Percentiles rank a stretch among this genome's conserved stretches.
Conservation (phyloP, 441 rosid genomes). For the Bocquillonia castaneifolia region DNA sequence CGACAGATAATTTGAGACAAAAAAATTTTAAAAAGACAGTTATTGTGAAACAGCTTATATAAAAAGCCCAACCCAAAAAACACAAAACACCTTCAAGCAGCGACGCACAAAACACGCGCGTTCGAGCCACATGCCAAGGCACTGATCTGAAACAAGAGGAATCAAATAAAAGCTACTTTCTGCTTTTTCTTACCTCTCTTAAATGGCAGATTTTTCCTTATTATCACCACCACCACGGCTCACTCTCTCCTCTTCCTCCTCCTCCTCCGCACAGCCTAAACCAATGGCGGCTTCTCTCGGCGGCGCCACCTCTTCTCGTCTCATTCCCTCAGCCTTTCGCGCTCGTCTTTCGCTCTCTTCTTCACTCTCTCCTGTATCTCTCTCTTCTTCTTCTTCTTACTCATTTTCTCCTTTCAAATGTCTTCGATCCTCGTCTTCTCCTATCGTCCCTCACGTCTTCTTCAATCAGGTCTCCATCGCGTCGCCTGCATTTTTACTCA, state of each 20-base stretch:
- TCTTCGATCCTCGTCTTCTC: slow-evolving; percentile 22
- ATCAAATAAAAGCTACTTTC: neutral
- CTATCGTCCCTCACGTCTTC: slow-evolving; percentile 38
- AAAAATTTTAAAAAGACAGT: no score
- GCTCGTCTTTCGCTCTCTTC: slow-evolving; percentile 19
- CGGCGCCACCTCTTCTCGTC: slow-evolving; percentile 45
- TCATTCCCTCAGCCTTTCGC: slow-evolving; percentile 39
- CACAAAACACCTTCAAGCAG: no score
- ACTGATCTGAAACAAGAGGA: slow-evolving; percentile 15
- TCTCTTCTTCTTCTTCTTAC: slow-evolving; percentile 34
- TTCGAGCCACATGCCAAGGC: slow-evolving; percentile 5
- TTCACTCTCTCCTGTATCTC: slow-evolving; percentile 12
- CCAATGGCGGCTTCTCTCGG: slow-evolving; percentile 61
- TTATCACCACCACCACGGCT: slow-evolving; percentile 22
- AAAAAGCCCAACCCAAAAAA: slow-evolving; percentile 8
- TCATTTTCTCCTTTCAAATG: slow-evolving; percentile 22
- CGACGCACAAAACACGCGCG: neutral
- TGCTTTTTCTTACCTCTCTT: no score
- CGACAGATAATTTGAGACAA: no score
- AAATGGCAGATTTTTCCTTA: slow-evolving; percentile 32
- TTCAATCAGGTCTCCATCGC: slow-evolving; percentile 35
- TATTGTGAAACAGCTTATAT: neutral
- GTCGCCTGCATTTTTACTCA: neutral
- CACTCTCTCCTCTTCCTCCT: slow-evolving; percentile 17
- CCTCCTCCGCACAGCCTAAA: slow-evolving; percentile 22